Percentiles rank a stretch among this genome's conserved stretches.
phyloP scores from a whole-genome alignment of 371 early-diverging fungal species.

The Mortierella sp. region DNA sequence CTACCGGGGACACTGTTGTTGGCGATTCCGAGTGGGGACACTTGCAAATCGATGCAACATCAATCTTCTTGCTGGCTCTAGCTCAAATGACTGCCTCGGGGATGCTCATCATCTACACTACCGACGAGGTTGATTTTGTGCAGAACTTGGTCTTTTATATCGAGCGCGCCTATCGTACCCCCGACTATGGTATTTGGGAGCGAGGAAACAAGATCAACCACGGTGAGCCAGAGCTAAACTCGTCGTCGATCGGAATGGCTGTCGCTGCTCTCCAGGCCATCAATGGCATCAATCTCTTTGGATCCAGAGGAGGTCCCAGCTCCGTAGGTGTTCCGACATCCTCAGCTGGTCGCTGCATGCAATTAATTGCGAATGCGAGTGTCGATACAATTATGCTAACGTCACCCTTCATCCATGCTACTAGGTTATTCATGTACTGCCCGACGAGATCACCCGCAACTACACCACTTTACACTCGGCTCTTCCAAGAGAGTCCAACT shows the following conservation, averaged over 20 bases:
- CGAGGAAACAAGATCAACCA: constrained; percentile 93
- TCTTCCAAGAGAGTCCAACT: constrained; percentile 90
- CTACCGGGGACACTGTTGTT: constrained; percentile 89
- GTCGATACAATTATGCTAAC: background rate
- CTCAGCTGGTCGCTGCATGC: too few relatives aligned
- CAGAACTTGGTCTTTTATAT: constrained; percentile 94
- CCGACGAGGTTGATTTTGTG: constrained; percentile 92
- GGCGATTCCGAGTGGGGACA: constrained; percentile 90
- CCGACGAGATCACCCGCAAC: constrained; percentile 91
- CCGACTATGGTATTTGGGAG: constrained; percentile 95
- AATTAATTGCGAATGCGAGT: background rate
- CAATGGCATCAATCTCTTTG: constrained; percentile 91
- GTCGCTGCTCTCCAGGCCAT: constrained; percentile 91
- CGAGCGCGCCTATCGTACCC: constrained; percentile 81
- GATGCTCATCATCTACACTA: constrained; percentile 81
- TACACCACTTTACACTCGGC: constrained; percentile 84
- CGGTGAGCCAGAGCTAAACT: constrained; percentile 90
- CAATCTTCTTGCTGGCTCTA: constrained; percentile 82
- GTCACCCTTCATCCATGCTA: background rate
- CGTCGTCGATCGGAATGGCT: constrained; percentile 92
- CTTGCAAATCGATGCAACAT: constrained; percentile 89
- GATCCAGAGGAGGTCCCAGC: constrained; percentile 83
- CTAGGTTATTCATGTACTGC: constrained; percentile 85
- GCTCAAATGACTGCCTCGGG: constrained; percentile 93
- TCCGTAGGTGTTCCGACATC: constrained; percentile 65